These are phyloP conservation scores for Nevesoporus exiguus DNA, from an alignment of 768 basidiomycete species.

Conservation along the genomic window DNA sequence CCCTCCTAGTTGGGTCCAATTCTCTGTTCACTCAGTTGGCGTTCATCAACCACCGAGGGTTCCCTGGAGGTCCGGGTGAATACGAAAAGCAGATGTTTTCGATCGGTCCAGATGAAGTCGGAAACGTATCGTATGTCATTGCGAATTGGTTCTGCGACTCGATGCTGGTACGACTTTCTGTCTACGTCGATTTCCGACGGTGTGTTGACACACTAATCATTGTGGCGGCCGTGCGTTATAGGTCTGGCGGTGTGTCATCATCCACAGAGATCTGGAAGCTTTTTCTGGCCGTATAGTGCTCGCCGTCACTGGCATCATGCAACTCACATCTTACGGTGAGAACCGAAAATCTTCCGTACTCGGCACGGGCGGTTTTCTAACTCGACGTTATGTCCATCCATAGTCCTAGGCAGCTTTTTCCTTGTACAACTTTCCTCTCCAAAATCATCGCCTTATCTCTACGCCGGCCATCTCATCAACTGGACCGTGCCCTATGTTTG, in stretches of 20 bases:
- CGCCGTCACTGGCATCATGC: conserved; percentile 19
- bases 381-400: neutral
- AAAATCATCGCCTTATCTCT: conserved; percentile 25
- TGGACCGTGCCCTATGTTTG: conserved; percentile 29
- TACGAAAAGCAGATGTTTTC: conserved; percentile 29
- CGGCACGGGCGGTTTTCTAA: neutral
- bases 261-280: conserved; percentile 20
- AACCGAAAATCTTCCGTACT: neutral
- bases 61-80: conserved; percentile 24
- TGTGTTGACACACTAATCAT: neutral
- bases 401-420: conserved; percentile 26
- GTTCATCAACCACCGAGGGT: conserved; percentile 28
- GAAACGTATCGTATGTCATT: conserved; percentile 26
- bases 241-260: conserved; percentile 32
- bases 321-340: conserved; percentile 27
- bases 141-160: conserved; percentile 28
- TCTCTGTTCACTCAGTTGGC: conserved; percentile 29
- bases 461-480: conserved; percentile 11
- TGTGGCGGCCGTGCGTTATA: neutral
- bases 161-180: conserved; percentile 16
- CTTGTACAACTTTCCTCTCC: conserved; percentile 26
- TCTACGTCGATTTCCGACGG: too few species aligned
- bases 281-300: conserved; percentile 16
- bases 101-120: conserved; percentile 22
- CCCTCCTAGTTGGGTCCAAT: conserved; percentile 27